Percentiles rank a stretch among this genome's conserved stretches.
phyloP scores from a whole-genome alignment of 441 rosid species.

The Kokia cookei region DNA sequence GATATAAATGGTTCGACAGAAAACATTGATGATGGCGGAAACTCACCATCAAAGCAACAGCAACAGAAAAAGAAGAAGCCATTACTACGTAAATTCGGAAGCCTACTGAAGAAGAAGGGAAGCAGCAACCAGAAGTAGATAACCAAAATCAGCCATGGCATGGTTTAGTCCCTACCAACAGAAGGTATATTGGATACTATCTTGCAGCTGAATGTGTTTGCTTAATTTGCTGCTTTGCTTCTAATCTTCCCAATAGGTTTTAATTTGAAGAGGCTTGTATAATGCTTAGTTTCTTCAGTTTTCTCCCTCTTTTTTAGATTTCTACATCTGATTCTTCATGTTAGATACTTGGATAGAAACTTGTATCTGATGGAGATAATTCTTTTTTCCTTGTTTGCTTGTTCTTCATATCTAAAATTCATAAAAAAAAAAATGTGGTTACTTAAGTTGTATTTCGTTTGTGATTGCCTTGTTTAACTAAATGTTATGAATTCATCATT shows the following conservation, averaged over 20 bases:
- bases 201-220: slow-evolving; percentile 34
- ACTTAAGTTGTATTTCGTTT: slow-evolving; percentile 18
- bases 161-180: slow-evolving; percentile 15
- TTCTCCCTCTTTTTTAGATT: background rate
- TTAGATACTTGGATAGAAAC: slow-evolving; percentile 23
- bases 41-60: slow-evolving; percentile 54
- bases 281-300: slow-evolving; percentile 17
- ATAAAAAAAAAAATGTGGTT: slow-evolving; percentile 19
- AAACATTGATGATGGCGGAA: slow-evolving; percentile 41
- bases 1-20: slow-evolving; percentile 61
- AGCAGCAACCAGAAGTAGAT: slow-evolving; percentile 53
- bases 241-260: slow-evolving; percentile 32
- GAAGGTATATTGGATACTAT: slow-evolving; percentile 29
- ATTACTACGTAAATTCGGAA: slow-evolving; percentile 82
- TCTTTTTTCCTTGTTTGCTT: slow-evolving; percentile 11
- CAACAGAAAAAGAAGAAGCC: slow-evolving; percentile 87
- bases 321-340: slow-evolving; percentile 21
- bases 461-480: slow-evolving; percentile 13
- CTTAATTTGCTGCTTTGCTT: slow-evolving; percentile 18
- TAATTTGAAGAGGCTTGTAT: slow-evolving; percentile 39
- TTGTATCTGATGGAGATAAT: slow-evolving; percentile 36
- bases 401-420: slow-evolving; percentile 19
- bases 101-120: slow-evolving; percentile 79
- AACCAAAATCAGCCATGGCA: slow-evolving; percentile 15
- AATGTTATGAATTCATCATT: background rate